phyloP scores from a whole-genome alignment of 768 basidiomycete genomes.

The Lentinus tigrinus region DNA sequence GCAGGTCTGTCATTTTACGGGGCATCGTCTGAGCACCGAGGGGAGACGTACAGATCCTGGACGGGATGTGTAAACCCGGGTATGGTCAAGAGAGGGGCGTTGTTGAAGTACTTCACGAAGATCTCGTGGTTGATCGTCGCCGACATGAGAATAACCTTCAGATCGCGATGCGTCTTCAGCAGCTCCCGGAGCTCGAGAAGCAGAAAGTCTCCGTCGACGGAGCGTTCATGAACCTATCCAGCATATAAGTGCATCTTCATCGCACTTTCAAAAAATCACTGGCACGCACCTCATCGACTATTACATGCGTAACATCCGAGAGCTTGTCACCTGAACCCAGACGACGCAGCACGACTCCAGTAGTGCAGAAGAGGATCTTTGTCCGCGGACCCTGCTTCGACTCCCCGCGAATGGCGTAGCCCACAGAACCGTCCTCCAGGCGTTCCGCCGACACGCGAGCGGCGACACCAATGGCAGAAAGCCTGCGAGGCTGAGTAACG shows the following conservation, averaged over 20 bases:
- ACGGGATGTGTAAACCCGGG: conserved; percentile 83
- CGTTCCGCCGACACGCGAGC: conserved; percentile 84
- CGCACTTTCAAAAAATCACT: background rate
- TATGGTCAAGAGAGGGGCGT: conserved; percentile 79
- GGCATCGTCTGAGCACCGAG: no score
- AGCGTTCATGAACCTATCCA: conserved; percentile 83
- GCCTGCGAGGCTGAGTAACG: conserved; percentile 85
- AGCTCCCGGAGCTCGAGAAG: conserved; percentile 82
- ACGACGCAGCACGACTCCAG: conserved; percentile 85
- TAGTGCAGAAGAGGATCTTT: conserved; percentile 87
- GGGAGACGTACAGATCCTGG: conserved; percentile 66
- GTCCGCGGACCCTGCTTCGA: conserved; percentile 63
- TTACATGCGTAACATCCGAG: conserved; percentile 71
- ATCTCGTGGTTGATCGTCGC: conserved; percentile 91
- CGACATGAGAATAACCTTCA: conserved; percentile 90
- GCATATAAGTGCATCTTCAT: background rate
- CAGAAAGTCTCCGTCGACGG: conserved; percentile 87
- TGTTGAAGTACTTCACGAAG: conserved; percentile 80
- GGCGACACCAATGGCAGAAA: conserved; percentile 88
- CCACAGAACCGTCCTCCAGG: conserved; percentile 72
- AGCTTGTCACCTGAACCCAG: conserved; percentile 74
- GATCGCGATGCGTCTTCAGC: conserved; percentile 53
- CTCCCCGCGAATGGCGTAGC: conserved; percentile 90
- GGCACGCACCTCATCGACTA: conserved; percentile 80
- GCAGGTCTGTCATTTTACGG: conserved; percentile 1